Evolutionary conservation across 1,284 basidiomycete genomes (phyloP).

Genomic region (Hymenochaete sp.): DNA sequence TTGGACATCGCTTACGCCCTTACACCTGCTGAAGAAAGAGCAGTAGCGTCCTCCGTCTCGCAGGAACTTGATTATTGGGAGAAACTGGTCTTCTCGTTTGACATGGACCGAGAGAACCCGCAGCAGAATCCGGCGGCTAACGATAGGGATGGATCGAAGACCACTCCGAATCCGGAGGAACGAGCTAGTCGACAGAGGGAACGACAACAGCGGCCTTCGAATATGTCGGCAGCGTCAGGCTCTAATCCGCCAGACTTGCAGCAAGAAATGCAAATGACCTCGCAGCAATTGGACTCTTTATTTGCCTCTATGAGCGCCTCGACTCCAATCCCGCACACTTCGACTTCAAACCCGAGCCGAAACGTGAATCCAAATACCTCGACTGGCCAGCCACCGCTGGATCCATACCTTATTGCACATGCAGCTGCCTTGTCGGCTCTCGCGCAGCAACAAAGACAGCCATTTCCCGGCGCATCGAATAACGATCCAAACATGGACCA

Average conservation of each 20-base stretch:
- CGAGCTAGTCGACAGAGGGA: no score
- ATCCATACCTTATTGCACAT: constrained; percentile 16
- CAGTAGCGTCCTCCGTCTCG: constrained; percentile 7
- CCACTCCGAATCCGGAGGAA: not conserved
- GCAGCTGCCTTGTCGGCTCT: constrained; percentile 12
- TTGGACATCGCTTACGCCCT: constrained; percentile 4
- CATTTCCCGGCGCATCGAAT: no score
- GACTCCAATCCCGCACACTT: no score
- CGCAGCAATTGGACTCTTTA: not conserved
- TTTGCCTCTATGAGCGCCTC: no score
- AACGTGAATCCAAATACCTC: not conserved
- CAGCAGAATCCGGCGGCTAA: not conserved
- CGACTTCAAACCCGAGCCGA: no score
- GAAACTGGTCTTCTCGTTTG: constrained; percentile 17
- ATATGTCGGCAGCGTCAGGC: no score
- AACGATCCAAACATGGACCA: no score
- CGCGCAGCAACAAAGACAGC: not conserved
- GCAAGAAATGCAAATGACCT: not conserved
- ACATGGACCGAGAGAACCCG: constrained; percentile 15
- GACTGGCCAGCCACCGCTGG: constrained; percentile 1
- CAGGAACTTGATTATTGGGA: constrained; percentile 17
- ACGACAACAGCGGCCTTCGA: no score
- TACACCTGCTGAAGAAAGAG: constrained; percentile 2
- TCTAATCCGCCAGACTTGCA: no score
- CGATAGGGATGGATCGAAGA: not conserved